Conservation (phyloP, 2,329 filamentous ascomycete species). For the Aspergillus awamori region DNA sequence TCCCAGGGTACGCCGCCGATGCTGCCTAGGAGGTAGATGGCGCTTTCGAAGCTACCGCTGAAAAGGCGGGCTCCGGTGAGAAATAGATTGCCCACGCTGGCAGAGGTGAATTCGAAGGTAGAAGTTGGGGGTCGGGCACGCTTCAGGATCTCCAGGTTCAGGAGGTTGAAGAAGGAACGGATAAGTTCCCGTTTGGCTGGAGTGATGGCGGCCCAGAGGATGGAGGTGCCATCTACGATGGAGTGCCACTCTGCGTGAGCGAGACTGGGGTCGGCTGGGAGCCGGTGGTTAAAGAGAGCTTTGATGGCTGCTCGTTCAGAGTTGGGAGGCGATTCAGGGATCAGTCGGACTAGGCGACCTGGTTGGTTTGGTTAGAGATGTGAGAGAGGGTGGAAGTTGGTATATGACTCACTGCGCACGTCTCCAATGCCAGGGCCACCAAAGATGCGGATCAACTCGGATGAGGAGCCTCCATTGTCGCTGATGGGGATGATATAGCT, state of each 20-base stretch:
- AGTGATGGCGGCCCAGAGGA: constrained; percentile 71
- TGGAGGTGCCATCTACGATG: constrained; percentile 80
- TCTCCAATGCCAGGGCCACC: constrained; percentile 87
- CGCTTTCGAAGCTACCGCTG: constrained; percentile 87
- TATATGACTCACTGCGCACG: constrained; percentile 63
- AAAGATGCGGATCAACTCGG: constrained; percentile 90
- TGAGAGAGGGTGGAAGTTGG: not conserved
- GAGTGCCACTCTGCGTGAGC: constrained; percentile 83
- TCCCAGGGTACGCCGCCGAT: constrained; percentile 79
- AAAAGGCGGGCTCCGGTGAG: constrained; percentile 85
- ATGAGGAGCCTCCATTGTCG: constrained; percentile 93
- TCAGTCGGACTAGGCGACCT: constrained; percentile 88
- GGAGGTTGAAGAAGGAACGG: constrained; percentile 73
- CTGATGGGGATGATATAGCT: constrained; percentile 93
- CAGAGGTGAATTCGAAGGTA: constrained; percentile 75
- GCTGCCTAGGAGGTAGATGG: constrained; percentile 84
- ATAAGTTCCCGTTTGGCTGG: constrained; percentile 76
- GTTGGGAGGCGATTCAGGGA: constrained; percentile 66
- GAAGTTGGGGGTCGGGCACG: constrained; percentile 68
- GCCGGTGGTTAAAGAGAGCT: constrained; percentile 81
- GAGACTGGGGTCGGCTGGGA: constrained; percentile 62
- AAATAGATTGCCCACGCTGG: constrained; percentile 78
- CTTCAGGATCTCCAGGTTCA: constrained; percentile 79
- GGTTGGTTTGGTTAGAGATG: constrained; percentile 15
- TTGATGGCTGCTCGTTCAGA: constrained; percentile 75